phyloP scores from a whole-genome alignment of 2,329 filamentous ascomycete species.

The Dothideomycetidae sp. region DNA sequence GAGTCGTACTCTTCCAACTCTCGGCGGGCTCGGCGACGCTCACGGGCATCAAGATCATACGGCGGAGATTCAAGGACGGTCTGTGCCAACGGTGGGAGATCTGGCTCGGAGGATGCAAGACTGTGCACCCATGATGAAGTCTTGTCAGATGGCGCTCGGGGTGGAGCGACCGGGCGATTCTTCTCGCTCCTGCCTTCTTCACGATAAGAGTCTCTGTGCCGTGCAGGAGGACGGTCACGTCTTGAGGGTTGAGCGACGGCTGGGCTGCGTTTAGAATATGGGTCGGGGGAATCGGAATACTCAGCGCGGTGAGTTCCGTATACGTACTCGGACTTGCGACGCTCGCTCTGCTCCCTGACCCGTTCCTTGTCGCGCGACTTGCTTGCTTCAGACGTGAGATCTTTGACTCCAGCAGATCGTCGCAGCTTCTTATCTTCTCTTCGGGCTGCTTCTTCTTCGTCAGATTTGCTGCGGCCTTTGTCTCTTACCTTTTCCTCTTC shows the following conservation, averaged over 20 bases:
- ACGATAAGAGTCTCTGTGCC: slow-evolving; percentile 21
- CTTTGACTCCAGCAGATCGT: slow-evolving; percentile 6
- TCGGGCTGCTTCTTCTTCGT: slow-evolving; percentile 16
- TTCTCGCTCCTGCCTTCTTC: slow-evolving; percentile 20
- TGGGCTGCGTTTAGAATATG: slow-evolving; percentile 9
- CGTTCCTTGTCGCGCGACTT: slow-evolving; percentile 7
- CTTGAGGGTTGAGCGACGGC: slow-evolving; percentile 20
- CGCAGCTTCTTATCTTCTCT: slow-evolving; percentile 19
- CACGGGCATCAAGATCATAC: slow-evolving; percentile 14
- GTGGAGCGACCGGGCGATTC: slow-evolving; percentile 11
- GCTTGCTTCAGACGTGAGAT: slow-evolving; percentile 8
- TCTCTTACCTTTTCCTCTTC: slow-evolving; percentile 8
- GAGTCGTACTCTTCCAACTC: slow-evolving; percentile 7
- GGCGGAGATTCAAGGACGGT: slow-evolving; percentile 30
- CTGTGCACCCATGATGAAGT: slow-evolving; percentile 36
- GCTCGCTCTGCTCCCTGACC: neutral
- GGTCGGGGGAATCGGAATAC: neutral
- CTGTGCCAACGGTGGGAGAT: slow-evolving; percentile 31
- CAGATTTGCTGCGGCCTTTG: slow-evolving; percentile 15
- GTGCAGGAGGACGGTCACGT: slow-evolving; percentile 23
- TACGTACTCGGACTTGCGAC: slow-evolving; percentile 10
- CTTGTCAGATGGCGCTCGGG: slow-evolving; percentile 25
- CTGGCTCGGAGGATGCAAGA: slow-evolving; percentile 31
- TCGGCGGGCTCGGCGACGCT: slow-evolving; percentile 11
- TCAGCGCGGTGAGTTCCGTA: slow-evolving; percentile 16